phyloP scores from a whole-genome alignment of 179 eudicot species.

The Monotropa hypopitys region DNA sequence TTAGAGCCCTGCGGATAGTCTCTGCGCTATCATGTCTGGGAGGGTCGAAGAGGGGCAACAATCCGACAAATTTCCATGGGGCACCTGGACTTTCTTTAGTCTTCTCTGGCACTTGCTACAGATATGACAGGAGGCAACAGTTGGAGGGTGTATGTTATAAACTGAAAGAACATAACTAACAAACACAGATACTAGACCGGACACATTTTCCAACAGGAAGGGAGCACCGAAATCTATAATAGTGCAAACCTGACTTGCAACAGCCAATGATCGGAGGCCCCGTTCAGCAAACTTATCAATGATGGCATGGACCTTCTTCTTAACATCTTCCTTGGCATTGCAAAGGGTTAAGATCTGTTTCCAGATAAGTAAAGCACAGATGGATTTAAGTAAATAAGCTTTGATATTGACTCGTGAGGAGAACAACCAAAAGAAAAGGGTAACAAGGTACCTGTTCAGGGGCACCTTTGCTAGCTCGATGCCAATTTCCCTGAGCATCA shows the following conservation, averaged over 20 bases:
- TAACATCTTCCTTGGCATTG: constrained; percentile 35
- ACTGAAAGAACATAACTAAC: constrained; percentile 7
- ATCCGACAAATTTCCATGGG: constrained; percentile 78
- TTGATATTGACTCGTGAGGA: neutral
- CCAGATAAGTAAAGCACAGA: neutral
- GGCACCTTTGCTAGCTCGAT: constrained; percentile 80
- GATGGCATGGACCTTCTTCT: constrained; percentile 48
- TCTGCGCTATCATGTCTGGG: constrained; percentile 95
- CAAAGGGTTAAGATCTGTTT: constrained; percentile 27
- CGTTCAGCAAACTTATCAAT: constrained; percentile 65
- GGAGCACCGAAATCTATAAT: neutral
- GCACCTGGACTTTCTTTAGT: constrained; percentile 51
- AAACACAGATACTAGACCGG: neutral
- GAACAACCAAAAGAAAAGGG: neutral
- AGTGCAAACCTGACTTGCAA: constrained; percentile 54
- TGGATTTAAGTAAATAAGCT: neutral
- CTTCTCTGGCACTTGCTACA: constrained; percentile 53
- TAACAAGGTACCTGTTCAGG: constrained; percentile 60
- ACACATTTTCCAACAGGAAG: constrained; percentile 10
- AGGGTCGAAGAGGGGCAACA: constrained; percentile 81
- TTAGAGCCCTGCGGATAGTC: constrained; percentile 66
- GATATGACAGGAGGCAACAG: neutral
- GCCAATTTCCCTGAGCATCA: constrained; percentile 56
- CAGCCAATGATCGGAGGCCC: constrained; percentile 77
- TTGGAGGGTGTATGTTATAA: neutral